Evolutionary conservation across 2,329 filamentous ascomycete species (phyloP), one percentile per base, ranked within the genome.

Genomic region (Hypoxylon sp.): DNA sequence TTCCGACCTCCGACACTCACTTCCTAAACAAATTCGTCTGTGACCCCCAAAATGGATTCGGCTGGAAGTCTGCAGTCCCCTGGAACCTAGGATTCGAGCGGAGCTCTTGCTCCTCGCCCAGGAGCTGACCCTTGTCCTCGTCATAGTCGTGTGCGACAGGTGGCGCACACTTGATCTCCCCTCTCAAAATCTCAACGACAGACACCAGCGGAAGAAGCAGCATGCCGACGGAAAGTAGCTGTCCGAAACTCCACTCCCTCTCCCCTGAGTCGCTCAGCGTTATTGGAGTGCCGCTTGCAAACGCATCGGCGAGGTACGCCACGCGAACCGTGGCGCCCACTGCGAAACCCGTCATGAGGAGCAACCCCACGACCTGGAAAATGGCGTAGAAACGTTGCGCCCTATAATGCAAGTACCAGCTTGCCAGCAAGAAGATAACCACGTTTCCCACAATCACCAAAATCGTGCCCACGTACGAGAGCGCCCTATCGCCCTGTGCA

Each of bases 341-440:
- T 8, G 88, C 88, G 71, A 89, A 87, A 10, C 81, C 87, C 1
- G 80, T 78, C 81, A 88, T 89, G n/a, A 89, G 78, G 6, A 86
- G 72, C 33, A 90, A 77, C 0, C 89, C 87, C 0, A 83, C 79
- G 1, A 85, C 77, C 78, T 88, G 89, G 11, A 89, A 81, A 2
- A 76, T 74, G 70, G 84, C 86, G 75, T 89, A 85, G 79, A 87
- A 90, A 30, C 79, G 80, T 66, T 87, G 85, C 17, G 79, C 76
- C 17, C 85, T 83, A 67, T 82, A 84, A 74, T 92, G 89, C 40
- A 92, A 80, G 74, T 91, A 91, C 88, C 88, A 91, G 0, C 88
- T 89, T 0, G 86, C 85, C 0, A 90, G 78, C 1, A 78, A 79
- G 72, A 91, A 92, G 22, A 91, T 83, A 37, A 89, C 73, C 37